Conservation (phyloP, 176 grass and related monocot genomes). For the Lolium multiflorum region DNA sequence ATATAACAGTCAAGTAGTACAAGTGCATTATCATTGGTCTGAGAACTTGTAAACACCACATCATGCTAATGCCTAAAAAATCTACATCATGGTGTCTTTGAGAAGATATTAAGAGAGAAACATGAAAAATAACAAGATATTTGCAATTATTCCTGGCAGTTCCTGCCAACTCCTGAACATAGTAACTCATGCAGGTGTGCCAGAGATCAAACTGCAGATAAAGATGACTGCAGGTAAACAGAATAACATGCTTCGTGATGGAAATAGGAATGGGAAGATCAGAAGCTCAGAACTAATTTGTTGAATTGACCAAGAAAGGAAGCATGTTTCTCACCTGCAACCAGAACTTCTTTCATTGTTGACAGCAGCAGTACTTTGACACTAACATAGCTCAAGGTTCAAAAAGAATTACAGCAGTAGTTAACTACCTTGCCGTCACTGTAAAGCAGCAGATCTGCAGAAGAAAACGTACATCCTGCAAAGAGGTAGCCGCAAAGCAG, state of each 20-base stretch:
- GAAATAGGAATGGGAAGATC: background rate
- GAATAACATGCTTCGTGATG: background rate
- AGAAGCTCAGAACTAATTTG: background rate
- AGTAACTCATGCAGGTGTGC: background rate
- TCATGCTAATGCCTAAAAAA: background rate
- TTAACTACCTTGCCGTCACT: background rate
- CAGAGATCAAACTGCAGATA: background rate
- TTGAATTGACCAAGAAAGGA: background rate
- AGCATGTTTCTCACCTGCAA: constrained; percentile 11
- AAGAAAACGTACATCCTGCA: constrained; percentile 28
- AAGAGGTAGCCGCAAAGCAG: constrained; percentile 48
- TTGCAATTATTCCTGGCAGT: background rate
- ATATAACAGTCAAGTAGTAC: background rate
- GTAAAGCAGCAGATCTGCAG: constrained; percentile 31
- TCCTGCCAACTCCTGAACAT: background rate
- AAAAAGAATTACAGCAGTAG: constrained; percentile 13
- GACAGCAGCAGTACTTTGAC: background rate
- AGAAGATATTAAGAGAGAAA: background rate
- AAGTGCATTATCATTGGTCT: background rate
- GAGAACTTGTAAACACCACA: background rate
- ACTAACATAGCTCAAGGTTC: background rate
- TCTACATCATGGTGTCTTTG: background rate
- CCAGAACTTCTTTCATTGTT: background rate
- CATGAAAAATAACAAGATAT: background rate
- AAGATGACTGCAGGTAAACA: constrained; percentile 23